Base-by-base conservation (phyloP, 345 rosid genomes). In the Salix dunnii region DNA sequence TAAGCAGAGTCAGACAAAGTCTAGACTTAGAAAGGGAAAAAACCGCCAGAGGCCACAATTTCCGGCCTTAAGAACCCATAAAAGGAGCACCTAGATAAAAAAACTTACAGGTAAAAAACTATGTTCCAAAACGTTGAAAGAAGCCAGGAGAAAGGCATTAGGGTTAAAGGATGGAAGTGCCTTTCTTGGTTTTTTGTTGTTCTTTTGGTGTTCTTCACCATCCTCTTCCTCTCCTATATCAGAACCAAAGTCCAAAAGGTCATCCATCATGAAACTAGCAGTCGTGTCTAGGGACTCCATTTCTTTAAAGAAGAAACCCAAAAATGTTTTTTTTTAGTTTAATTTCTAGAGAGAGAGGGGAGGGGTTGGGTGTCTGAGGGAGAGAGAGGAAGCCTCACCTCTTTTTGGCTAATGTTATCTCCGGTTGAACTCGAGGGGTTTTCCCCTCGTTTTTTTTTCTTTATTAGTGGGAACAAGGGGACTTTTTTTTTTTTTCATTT, bases 191-290 rank as follows among this genome's bases (percentile, higher is more conserved):
- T 74, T 78, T 42, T n/a, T 72, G 84, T n/a, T 80, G 51, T 31
- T 72, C 84, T n/a, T 51, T 71, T 5, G 64, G 72, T 36, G 17
- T 21, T 63, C 66, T 25, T 82, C 87, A 3, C 83, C 83, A 60
- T 84, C 85, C 11, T 85, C 81, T 49, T 69, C 86, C 31, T 86
- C 90, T 2, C 77, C 89, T 69, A 83, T 67, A 79, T 82, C 85
- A 17, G 80, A 82, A 25, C 76, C 74, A 61, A 88, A 85, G 83
- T 88, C 86, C 10, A 88, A 71, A n/a, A 86, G 74, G 73, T 81
- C 88, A 46, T 85, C 90, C 67, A 82, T 86, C 70, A 82, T 78
- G 69, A 79, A 81, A 74, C 79, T 12, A n/a, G 73, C 70, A 8
- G 77, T 80, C 17, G 77, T 65, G 77, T 84, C 84, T 21, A 85